A percentile compares a stretch with the other conserved stretches of the same genome.
Evolutionary conservation across 2,329 filamentous ascomycete genomes (phyloP).

Genomic region (Epicoccum nigrum): DNA sequence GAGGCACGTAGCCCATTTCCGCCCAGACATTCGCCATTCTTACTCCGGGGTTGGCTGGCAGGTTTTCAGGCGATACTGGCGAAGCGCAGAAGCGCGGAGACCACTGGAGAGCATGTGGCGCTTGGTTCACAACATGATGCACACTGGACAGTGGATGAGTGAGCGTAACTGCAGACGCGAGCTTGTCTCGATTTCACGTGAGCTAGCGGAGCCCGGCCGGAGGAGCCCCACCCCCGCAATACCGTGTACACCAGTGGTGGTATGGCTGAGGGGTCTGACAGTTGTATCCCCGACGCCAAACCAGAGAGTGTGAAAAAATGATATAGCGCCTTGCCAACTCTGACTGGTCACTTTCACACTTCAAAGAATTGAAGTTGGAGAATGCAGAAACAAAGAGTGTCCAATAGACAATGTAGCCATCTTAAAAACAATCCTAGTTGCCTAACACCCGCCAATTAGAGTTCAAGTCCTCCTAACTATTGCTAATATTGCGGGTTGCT

Average conservation of each 20-base stretch:
- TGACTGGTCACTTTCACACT: too few relatives aligned
- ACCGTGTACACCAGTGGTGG: background rate
- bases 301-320: too few relatives aligned
- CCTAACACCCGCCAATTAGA: too few relatives aligned
- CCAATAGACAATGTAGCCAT: too few relatives aligned
- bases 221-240: slow-evolving; percentile 5
- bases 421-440: too few relatives aligned
- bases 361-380: too few relatives aligned
- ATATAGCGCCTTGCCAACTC: too few relatives aligned
- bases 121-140: slow-evolving; percentile 2
- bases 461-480: too few relatives aligned
- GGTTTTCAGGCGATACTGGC: too few relatives aligned
- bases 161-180: slow-evolving; percentile 16
- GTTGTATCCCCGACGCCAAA: background rate
- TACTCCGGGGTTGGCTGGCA: too few relatives aligned
- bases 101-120: background rate
- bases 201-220: slow-evolving; percentile 2
- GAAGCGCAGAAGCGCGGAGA: background rate
- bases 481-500: too few relatives aligned
- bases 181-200: slow-evolving; percentile 33
- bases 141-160: background rate
- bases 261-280: background rate
- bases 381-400: too few relatives aligned
- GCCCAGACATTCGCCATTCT: slow-evolving; percentile 54
- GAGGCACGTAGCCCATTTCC: slow-evolving; percentile 58